Evolutionary conservation across 2,329 filamentous ascomycete species (phyloP), one percentile per base, ranked within the genome.

Genomic region (Trichoderma afroharzianum): DNA sequence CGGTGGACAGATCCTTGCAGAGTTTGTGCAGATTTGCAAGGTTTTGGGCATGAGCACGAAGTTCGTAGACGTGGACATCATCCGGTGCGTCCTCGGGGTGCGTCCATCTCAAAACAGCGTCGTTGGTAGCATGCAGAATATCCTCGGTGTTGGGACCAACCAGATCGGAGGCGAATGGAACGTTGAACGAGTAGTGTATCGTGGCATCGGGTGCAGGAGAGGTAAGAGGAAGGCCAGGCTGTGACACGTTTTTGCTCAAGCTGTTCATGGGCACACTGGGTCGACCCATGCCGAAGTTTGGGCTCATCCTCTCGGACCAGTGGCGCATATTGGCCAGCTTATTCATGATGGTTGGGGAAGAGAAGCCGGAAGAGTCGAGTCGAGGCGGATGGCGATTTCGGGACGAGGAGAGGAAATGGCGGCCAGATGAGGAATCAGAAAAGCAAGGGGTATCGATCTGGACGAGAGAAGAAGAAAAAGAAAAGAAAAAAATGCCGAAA

Each of bases 141-240:
- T 98, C 95, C 82, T 98, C 94, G 76, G 92, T 92, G 78, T 98
- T 94, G 74, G 96, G 96, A 39, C 96, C 96, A 74, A 93, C 89
- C 73, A 99, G 90, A 78, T 95, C 95, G 74, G 93, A 97, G 76
- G 94, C 91, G 83, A 98, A 98, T 73, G 96, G 96, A 63, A 99
- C 92, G 80, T 98, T 98, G 90, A 99, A 98, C 75, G 94, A 95
- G 81, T 97, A 92, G 82, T 97, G 94, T 82, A 98, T 93, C 75
- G 90, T 90, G 67, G 91, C 87, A 80, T 95, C 92, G 79, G 91
- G 88, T 74, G 91, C 86, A 75, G 92, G 90, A 72, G 92, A 89
- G 77, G 90, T 86, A 79, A 90, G 84, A 74, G 89, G 85, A 71
- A 88, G 83, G 72, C 85, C 83, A 67, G 86, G 82, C 71, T 85